phyloP scores from a whole-genome alignment of 371 early-diverging fungal species.

The Mucor piriformis region DNA sequence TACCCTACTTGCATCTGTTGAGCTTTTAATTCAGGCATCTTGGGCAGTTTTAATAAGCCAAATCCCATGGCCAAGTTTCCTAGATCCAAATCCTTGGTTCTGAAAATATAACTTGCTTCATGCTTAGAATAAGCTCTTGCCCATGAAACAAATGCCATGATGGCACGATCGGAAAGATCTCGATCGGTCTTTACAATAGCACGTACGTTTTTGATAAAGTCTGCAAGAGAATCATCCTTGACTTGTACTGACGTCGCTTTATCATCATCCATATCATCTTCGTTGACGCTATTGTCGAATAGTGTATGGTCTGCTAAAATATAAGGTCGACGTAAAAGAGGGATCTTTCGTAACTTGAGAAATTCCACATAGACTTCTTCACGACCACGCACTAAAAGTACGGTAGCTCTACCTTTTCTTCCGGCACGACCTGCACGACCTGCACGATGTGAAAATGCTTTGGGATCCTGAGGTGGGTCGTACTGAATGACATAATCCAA shows the following conservation, averaged over 20 bases:
- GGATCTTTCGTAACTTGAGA: conserved; percentile 85
- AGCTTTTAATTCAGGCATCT: conserved; percentile 89
- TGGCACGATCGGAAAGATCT: conserved; percentile 72
- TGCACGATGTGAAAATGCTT: conserved; percentile 96
- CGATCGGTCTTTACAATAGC: conserved; percentile 68
- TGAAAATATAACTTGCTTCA: conserved; percentile 91
- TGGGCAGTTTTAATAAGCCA: conserved; percentile 83
- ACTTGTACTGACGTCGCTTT: conserved; percentile 39
- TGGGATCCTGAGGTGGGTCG: conserved; percentile 96
- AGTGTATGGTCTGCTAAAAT: conserved; percentile 29
- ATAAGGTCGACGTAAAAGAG: conserved; percentile 60
- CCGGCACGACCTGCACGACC: conserved; percentile 97
- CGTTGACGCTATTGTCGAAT: conserved; percentile 23
- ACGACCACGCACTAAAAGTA: conserved; percentile 75
- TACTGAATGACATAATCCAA: conserved; percentile 96
- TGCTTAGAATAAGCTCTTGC: conserved; percentile 91
- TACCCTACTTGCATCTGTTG: not conserved
- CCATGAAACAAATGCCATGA: conserved; percentile 91
- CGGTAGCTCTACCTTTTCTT: conserved; percentile 83
- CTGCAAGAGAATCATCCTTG: conserved; percentile 49
- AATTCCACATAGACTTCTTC: conserved; percentile 92
- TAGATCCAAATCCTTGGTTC: conserved; percentile 82
- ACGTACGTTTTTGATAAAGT: conserved; percentile 55
- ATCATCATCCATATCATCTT: conserved; percentile 35
- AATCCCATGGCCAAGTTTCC: conserved; percentile 74